Evolutionary conservation across 202 grass and related monocot species (phyloP), one percentile per base, ranked within the genome.

Genomic region (Carex arenaria): DNA sequence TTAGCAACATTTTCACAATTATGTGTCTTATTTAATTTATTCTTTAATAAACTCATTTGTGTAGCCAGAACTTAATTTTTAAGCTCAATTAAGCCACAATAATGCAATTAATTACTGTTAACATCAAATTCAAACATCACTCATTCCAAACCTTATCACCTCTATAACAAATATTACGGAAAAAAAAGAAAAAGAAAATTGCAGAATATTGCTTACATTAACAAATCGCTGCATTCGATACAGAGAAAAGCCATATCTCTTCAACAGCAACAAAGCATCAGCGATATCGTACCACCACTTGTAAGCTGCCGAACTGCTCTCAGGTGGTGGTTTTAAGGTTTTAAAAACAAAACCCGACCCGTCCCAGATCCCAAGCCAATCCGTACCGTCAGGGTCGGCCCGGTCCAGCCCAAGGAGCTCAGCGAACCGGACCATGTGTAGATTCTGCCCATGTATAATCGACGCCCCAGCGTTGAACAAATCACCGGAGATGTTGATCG

Each of bases 351-450:
- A 94, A 68, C 60, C 60, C 19, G 15, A 61, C 19, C 94, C 94
- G 42, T 94, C 91, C 91, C 94, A 94, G 67, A 97, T 89, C 61
- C 94, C 94, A 13, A 97, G 80, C 88, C 94, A 90, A 68, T 94
- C 92, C 51, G 84, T 54, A 30, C 77, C 87, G 64, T 52, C 55
- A 6, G 60, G 43, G 47, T 65, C 49, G 61, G 57, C 65, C 64
- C 15, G 63, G 36, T 79, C 57, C 79, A 97, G 88, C 62, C 82
- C 85, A 5, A 97, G 90, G 34, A 91, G 81, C 54, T 87, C 79
- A 1, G 94, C 87, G 73, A 97, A 97, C 81, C 79, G 88, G 62
- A 81, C 79, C 10, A 87, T 87, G 68, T 97, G 94, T 55, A 92
- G 88, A 52, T 97, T 97, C 47, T 79, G 85, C 14, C 88, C 90